phyloP scores from a whole-genome alignment of 2,329 filamentous ascomycete genomes.

The Chlorencoelia australis region DNA sequence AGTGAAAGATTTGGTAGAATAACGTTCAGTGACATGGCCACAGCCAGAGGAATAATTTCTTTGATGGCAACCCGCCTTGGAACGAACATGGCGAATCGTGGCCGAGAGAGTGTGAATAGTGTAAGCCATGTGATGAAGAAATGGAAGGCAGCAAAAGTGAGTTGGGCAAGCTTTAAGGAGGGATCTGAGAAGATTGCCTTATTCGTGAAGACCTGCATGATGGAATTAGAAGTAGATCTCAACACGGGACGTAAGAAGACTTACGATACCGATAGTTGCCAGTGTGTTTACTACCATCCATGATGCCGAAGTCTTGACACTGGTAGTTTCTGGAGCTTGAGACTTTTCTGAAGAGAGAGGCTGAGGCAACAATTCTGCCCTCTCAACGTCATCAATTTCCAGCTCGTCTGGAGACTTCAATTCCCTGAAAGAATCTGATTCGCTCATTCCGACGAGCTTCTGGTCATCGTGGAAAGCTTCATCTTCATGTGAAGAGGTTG shows the following conservation, averaged over 20 bases:
- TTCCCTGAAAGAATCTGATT: no score
- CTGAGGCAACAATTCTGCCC: constrained; percentile 32
- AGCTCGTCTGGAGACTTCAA: constrained; percentile 26
- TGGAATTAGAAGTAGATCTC: neutral
- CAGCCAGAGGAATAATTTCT: constrained; percentile 52
- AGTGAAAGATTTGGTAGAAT: constrained; percentile 59
- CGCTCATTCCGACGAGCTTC: no score
- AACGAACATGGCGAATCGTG: constrained; percentile 47
- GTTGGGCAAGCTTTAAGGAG: constrained; percentile 49
- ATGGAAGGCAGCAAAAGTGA: constrained; percentile 59
- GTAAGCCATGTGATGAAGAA: constrained; percentile 57
- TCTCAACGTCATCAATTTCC: constrained; percentile 33
- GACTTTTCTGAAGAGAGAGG: constrained; percentile 27
- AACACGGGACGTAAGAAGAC: constrained; percentile 21
- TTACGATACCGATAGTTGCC: constrained; percentile 53
- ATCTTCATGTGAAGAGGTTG: no score
- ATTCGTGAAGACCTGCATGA: constrained; percentile 47
- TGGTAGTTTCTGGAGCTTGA: constrained; percentile 19
- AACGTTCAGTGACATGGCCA: constrained; percentile 60
- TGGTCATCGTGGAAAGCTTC: no score
- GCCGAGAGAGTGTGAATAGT: constrained; percentile 50
- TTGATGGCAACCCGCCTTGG: constrained; percentile 44
- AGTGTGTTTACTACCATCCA: constrained; percentile 54
- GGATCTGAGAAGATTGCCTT: constrained; percentile 59
- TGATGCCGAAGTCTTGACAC: constrained; percentile 32